Percentiles rank a stretch among this genome's conserved stretches.
Conservation (phyloP, 139 green algal genomes). For the Chlamydomonas asymmetrica region DNA sequence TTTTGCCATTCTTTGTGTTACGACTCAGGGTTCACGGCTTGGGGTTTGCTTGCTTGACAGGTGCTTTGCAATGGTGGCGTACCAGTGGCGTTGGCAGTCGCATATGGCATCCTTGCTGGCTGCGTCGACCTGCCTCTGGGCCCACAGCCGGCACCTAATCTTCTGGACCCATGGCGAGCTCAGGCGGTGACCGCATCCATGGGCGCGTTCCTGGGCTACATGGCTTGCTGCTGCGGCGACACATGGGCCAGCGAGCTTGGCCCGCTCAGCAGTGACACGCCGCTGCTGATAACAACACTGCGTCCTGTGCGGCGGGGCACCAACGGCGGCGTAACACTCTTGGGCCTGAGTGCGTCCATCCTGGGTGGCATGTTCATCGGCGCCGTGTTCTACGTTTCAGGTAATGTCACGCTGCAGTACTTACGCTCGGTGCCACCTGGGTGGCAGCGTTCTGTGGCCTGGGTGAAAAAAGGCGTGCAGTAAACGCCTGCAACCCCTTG, state of each 20-base stretch:
- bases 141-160: not conserved
- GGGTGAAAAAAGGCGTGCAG: too few species aligned
- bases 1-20: too few species aligned
- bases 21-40: too few species aligned
- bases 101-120: constrained; percentile 53
- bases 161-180: constrained; percentile 46
- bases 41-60: too few species aligned
- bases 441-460: too few species aligned
- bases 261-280: constrained; percentile 63
- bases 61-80: constrained; percentile 59
- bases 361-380: constrained; percentile 82
- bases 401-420: too few species aligned
- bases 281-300: constrained; percentile 86
- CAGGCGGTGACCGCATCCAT: constrained; percentile 43
- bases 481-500: too few species aligned
- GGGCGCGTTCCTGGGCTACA: constrained; percentile 82
- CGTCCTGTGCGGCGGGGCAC: constrained; percentile 70
- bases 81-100: constrained; percentile 55
- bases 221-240: constrained; percentile 90
- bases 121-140: constrained; percentile 63
- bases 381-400: constrained; percentile 52
- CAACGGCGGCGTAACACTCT: constrained; percentile 83
- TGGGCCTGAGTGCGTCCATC: constrained; percentile 70
- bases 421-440: constrained; percentile 10
- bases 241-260: constrained; percentile 93